Percentiles rank a stretch among this genome's conserved stretches.
Evolutionary conservation across 257 asterid species (phyloP).

Genomic region (Rhazya stricta): DNA sequence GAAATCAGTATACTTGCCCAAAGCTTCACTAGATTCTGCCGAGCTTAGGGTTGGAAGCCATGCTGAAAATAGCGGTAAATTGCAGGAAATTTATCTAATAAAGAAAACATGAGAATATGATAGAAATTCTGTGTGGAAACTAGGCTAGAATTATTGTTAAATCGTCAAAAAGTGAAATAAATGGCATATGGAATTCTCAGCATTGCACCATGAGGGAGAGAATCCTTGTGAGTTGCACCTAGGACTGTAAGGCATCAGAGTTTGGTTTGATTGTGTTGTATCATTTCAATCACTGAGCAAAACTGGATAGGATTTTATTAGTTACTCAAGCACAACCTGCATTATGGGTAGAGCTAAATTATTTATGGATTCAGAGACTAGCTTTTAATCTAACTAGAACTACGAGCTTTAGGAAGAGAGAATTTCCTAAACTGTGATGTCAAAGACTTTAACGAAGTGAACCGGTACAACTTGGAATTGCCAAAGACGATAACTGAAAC

Average conservation of each 20-base stretch:
- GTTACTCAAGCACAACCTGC: background rate
- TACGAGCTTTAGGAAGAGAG: no score
- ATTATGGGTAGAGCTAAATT: background rate
- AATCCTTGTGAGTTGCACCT: background rate
- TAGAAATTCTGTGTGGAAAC: background rate
- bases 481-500: no score
- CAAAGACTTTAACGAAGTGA: no score
- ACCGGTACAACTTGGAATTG: no score
- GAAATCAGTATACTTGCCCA: background rate
- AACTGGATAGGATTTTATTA: background rate
- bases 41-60: background rate
- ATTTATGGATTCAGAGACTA: no score
- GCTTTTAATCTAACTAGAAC: no score
- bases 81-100: background rate
- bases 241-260: background rate
- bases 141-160: background rate
- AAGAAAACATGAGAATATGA: background rate
- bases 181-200: background rate
- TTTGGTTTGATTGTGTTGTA: background rate
- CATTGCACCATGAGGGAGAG: background rate
- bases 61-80: background rate
- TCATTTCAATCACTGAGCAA: background rate
- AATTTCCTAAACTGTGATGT: no score
- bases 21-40: background rate
- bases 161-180: background rate